phyloP scores from a whole-genome alignment of 495 filamentous ascomycete species.

The Penicillium macrosclerotiorum region DNA sequence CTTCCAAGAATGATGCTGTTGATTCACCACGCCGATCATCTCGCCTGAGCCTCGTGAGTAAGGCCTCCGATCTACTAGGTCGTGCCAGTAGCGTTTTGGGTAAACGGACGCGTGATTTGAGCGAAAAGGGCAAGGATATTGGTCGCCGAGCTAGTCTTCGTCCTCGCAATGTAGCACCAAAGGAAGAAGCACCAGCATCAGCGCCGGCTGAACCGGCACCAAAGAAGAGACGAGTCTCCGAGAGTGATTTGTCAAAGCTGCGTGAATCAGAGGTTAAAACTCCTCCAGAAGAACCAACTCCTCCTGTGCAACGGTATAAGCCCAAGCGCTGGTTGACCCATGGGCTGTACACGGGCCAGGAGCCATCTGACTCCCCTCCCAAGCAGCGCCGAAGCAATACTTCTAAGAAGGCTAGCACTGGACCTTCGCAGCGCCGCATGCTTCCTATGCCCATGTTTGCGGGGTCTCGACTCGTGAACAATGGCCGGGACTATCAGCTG shows the following conservation, averaged over 20 bases:
- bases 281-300: conserved; percentile 34
- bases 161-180: conserved; percentile 32
- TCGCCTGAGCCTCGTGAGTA: conserved; percentile 42
- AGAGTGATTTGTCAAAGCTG: conserved; percentile 46
- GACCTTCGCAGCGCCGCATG: conserved; percentile 38
- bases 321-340: conserved; percentile 73
- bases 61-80: conserved; percentile 43
- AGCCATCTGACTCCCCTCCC: conserved; percentile 60
- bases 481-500: conserved; percentile 76
- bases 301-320: conserved; percentile 36
- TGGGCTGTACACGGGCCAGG: conserved; percentile 88
- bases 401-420: conserved; percentile 42
- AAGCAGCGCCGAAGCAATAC: conserved; percentile 61
- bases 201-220: conserved; percentile 27
- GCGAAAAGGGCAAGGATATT: conserved; percentile 42
- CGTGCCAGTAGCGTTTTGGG: conserved; percentile 50
- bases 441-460: conserved; percentile 70
- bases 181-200: conserved; percentile 29
- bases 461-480: conserved; percentile 58
- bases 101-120: conserved; percentile 49
- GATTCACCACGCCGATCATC: conserved; percentile 34
- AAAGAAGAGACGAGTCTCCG: conserved; percentile 51
- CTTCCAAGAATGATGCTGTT: conserved; percentile 14
- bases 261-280: conserved; percentile 32
- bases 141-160: conserved; percentile 42